Conservation (phyloP, 2,329 filamentous ascomycete species). For the Cladosporium velox region DNA sequence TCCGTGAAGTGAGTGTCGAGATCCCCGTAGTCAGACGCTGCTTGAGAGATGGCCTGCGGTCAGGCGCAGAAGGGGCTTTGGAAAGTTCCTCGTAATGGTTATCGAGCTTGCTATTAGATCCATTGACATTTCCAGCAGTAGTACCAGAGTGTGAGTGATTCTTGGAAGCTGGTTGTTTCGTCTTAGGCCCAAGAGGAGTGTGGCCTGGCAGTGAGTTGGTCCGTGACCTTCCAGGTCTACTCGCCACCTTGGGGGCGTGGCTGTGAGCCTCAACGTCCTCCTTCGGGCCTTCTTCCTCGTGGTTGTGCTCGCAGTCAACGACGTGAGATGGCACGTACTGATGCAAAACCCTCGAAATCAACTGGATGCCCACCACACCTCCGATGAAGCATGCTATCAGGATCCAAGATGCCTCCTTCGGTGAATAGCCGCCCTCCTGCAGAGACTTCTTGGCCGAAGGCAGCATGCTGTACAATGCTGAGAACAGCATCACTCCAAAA, state of each 20-base stretch:
- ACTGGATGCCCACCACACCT: slow-evolving; percentile 75
- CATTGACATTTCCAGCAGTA: slow-evolving; percentile 6
- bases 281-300: slow-evolving; percentile 56
- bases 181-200: slow-evolving; percentile 20
- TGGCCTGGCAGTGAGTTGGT: slow-evolving; percentile 27
- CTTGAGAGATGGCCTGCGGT: slow-evolving; percentile 44
- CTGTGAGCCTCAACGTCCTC: slow-evolving; percentile 23
- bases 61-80: slow-evolving; percentile 14
- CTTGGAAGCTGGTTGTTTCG: slow-evolving; percentile 27
- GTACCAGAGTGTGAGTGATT: slow-evolving; percentile 28
- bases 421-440: slow-evolving; percentile 64
- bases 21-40: slow-evolving; percentile 47
- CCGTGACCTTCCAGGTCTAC: slow-evolving; percentile 19
- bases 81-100: neutral
- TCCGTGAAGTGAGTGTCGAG: slow-evolving; percentile 52
- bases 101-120: slow-evolving; percentile 11
- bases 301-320: slow-evolving; percentile 76
- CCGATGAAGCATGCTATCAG: slow-evolving; percentile 69
- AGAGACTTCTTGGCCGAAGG: slow-evolving; percentile 82
- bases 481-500: slow-evolving; percentile 96
- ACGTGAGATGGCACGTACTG: slow-evolving; percentile 75
- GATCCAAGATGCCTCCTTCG: slow-evolving; percentile 67
- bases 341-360: slow-evolving; percentile 71
- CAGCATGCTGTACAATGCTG: slow-evolving; percentile 88
- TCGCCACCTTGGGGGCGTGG: neutral